Percentiles rank a stretch among this genome's conserved stretches.
Evolutionary conservation across 306 rosid species (phyloP).

Genomic region (Sophora flavescens): DNA sequence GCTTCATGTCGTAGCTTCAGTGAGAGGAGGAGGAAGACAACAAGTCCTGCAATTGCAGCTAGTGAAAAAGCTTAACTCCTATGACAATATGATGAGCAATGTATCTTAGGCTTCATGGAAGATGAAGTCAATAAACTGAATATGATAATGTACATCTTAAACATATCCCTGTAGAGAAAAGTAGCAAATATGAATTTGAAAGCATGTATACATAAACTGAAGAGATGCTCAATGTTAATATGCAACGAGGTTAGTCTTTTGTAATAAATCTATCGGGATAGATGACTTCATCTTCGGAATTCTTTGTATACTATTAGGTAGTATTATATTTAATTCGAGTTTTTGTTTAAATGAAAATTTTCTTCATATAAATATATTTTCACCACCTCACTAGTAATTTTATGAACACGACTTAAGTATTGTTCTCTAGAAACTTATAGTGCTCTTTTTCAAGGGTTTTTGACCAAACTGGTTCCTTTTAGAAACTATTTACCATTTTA

Average conservation of each 20-base stretch:
- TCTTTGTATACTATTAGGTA: not conserved
- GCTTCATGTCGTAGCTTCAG: slow-evolving; percentile 72
- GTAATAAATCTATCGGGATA: not conserved
- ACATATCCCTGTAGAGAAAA: slow-evolving; percentile 47
- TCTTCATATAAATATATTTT: not conserved
- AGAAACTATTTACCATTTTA: too few species aligned
- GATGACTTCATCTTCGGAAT: not conserved
- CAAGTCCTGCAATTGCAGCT: slow-evolving; percentile 68
- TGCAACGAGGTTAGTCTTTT: slow-evolving; percentile 38
- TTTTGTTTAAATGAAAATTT: not conserved
- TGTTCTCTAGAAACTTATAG: too few species aligned
- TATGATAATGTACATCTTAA: slow-evolving; percentile 52
- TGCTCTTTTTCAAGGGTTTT: too few species aligned
- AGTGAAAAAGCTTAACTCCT: slow-evolving; percentile 52
- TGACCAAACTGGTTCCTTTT: too few species aligned
- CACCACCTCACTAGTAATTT: not conserved
- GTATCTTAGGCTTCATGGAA: slow-evolving; percentile 22
- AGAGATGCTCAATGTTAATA: slow-evolving; percentile 34
- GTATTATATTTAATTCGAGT: not conserved
- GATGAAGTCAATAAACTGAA: slow-evolving; percentile 28
- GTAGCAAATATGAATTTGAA: slow-evolving; percentile 46
- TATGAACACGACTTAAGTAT: too few species aligned
- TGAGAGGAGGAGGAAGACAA: slow-evolving; percentile 74
- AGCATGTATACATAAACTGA: slow-evolving; percentile 41
- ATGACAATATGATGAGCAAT: slow-evolving; percentile 12